phyloP scores from a whole-genome alignment of 768 basidiomycete species.

The Kwoniella europaea region DNA sequence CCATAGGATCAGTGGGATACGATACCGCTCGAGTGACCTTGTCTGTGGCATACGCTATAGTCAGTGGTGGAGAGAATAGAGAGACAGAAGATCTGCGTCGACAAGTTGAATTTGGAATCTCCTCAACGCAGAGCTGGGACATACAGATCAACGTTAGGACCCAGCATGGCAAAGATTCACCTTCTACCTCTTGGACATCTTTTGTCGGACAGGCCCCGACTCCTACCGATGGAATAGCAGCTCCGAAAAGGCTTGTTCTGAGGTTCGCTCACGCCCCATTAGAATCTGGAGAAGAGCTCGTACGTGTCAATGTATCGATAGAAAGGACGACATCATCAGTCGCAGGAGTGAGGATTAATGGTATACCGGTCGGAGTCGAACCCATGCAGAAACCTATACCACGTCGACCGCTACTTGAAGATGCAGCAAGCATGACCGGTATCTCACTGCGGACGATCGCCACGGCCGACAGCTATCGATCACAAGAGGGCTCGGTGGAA shows the following conservation, averaged over 20 bases:
- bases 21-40: slow-evolving; percentile 82
- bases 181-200: slow-evolving; percentile 41
- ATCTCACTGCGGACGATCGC: slow-evolving; percentile 53
- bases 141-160: slow-evolving; percentile 68
- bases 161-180: slow-evolving; percentile 49
- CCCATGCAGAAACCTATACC: slow-evolving; percentile 32
- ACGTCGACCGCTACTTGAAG: slow-evolving; percentile 42
- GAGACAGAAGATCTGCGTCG: slow-evolving; percentile 66
- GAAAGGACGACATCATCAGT: slow-evolving; percentile 73
- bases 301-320: slow-evolving; percentile 78
- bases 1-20: slow-evolving; percentile 77
- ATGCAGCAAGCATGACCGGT: slow-evolving; percentile 51
- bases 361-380: slow-evolving; percentile 63
- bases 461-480: slow-evolving; percentile 33
- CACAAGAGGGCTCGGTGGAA: slow-evolving; percentile 13
- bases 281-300: slow-evolving; percentile 69
- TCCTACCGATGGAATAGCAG: slow-evolving; percentile 59
- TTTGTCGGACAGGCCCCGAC: slow-evolving; percentile 52
- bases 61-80: slow-evolving; percentile 69
- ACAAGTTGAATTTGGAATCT: slow-evolving; percentile 79
- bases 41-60: slow-evolving; percentile 79
- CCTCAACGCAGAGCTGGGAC: slow-evolving; percentile 81
- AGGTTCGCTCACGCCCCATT: slow-evolving; percentile 74
- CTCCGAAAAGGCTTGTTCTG: slow-evolving; percentile 64
- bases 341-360: slow-evolving; percentile 79